Percentiles rank a stretch among this genome's conserved stretches.
Conservation (phyloP, 1,284 basidiomycete species). For the Boletus subluridellus region DNA sequence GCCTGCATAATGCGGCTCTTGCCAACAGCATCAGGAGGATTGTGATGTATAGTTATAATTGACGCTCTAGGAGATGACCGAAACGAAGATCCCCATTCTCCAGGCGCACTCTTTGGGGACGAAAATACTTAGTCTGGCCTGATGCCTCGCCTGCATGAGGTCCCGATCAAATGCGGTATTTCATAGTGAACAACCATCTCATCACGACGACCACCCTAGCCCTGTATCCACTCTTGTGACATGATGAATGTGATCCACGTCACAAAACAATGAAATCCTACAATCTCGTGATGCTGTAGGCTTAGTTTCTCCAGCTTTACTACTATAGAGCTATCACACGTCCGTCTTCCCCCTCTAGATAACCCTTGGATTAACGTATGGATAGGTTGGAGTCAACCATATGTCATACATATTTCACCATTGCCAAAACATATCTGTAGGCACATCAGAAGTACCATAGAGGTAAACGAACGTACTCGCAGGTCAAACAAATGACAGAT, state of each 20-base stretch:
- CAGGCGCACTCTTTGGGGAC: background rate
- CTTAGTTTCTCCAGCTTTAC: background rate
- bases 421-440: too few species aligned
- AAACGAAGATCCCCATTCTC: background rate
- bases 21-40: too few species aligned
- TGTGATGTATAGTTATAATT: background rate
- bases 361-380: background rate
- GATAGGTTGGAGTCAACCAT: background rate
- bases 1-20: too few species aligned
- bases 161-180: background rate
- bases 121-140: background rate
- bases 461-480: too few species aligned
- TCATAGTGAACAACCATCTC: background rate
- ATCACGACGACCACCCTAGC: too few species aligned
- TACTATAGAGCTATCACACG: background rate
- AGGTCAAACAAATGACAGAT: too few species aligned
- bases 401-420: background rate
- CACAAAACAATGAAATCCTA: too few species aligned
- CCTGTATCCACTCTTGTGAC: too few species aligned
- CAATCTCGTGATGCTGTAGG: too few species aligned
- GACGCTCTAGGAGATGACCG: background rate
- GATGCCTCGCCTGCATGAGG: too few species aligned
- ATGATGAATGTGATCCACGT: too few species aligned
- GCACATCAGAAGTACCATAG: too few species aligned
- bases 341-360: background rate